Evolutionary conservation across 1,139 yeast genomes (phyloP).

Genomic region (Geotrichum phurueaensis): DNA sequence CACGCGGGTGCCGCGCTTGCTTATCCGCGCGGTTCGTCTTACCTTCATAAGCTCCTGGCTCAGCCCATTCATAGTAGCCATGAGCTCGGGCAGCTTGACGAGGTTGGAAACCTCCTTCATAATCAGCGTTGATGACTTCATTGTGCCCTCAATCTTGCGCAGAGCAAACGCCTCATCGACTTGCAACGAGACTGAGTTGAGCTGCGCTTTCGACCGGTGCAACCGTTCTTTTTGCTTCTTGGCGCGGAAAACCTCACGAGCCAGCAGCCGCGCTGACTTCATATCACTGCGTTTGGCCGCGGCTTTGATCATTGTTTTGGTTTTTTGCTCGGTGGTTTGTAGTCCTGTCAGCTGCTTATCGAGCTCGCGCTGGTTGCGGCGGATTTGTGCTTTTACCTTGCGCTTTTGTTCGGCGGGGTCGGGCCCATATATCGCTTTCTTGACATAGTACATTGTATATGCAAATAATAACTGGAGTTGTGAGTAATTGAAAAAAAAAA

Average conservation of each 20-base stretch:
- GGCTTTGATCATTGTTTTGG: conserved; percentile 65
- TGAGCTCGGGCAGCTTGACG: conserved; percentile 72
- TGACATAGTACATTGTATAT: conserved; percentile 41
- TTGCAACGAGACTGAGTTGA: conserved; percentile 81
- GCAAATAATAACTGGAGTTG: not conserved
- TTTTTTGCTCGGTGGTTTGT: conserved; percentile 51
- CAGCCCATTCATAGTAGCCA: conserved; percentile 78
- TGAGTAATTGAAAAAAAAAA: not conserved
- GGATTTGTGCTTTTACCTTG: conserved; percentile 70
- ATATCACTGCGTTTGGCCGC: conserved; percentile 75
- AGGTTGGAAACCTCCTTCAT: conserved; percentile 86
- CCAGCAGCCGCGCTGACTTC: conserved; percentile 70
- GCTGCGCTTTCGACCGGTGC: conserved; percentile 74
- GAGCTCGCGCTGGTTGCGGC: conserved; percentile 78
- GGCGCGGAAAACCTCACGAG: conserved; percentile 71
- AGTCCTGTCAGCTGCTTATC: conserved; percentile 66
- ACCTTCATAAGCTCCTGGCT: conserved; percentile 76
- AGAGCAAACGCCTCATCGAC: conserved; percentile 88
- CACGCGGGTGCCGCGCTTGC: not conserved
- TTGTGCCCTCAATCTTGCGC: conserved; percentile 74
- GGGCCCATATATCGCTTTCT: conserved; percentile 89
- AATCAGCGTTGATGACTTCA: conserved; percentile 70
- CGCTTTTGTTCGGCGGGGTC: conserved; percentile 93
- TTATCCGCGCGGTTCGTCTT: not conserved
- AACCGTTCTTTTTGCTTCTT: conserved; percentile 70